A percentile compares a stretch with the other conserved stretches of the same genome.
Evolutionary conservation across 352 stramenopile genomes (phyloP).

Genomic region (Phytophthora nicotianae): DNA sequence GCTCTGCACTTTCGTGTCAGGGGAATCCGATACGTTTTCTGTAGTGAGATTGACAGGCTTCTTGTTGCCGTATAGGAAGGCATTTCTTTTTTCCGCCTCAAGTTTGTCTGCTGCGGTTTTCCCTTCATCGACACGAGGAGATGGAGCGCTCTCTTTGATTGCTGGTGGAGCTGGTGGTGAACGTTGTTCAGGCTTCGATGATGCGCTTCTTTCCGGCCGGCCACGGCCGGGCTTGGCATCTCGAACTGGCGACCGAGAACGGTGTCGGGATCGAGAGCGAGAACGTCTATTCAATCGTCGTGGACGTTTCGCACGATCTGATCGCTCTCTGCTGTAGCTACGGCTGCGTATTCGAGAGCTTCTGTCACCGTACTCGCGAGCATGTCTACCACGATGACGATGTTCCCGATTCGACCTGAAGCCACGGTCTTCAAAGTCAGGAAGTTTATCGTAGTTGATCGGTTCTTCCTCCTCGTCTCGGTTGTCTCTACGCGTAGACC

Average conservation of each 20-base stretch:
- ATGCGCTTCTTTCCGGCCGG: slow-evolving; percentile 4
- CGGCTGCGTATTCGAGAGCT: slow-evolving; percentile 32
- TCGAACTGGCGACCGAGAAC: slow-evolving; percentile 21
- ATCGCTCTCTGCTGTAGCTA: slow-evolving; percentile 22
- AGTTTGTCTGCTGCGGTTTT: slow-evolving; percentile 42
- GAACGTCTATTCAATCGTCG: slow-evolving; percentile 27
- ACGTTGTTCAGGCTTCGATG: neutral
- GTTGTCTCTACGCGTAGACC: slow-evolving; percentile 8
- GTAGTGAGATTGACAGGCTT: slow-evolving; percentile 1
- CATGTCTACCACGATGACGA: slow-evolving; percentile 2
- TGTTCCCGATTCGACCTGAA: slow-evolving; percentile 31
- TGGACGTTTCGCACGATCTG: slow-evolving; percentile 17
- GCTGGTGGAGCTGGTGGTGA: slow-evolving; percentile 3
- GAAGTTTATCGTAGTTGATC: slow-evolving; percentile 84
- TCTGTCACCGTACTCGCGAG: slow-evolving; percentile 15
- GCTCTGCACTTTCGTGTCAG: neutral
- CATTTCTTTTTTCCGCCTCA: slow-evolving; percentile 54
- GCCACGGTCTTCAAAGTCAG: slow-evolving; percentile 64
- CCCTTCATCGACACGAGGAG: slow-evolving; percentile 29
- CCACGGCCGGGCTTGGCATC: slow-evolving; percentile 1
- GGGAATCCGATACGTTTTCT: neutral
- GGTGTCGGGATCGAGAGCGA: slow-evolving; percentile 32
- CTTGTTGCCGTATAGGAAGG: slow-evolving; percentile 65
- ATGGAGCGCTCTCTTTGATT: slow-evolving; percentile 7
- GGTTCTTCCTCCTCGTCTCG: slow-evolving; percentile 59